These are phyloP conservation scores for Pichia sp. DNA, from an alignment of 1,139 yeast species.

Conservation along the genomic window DNA sequence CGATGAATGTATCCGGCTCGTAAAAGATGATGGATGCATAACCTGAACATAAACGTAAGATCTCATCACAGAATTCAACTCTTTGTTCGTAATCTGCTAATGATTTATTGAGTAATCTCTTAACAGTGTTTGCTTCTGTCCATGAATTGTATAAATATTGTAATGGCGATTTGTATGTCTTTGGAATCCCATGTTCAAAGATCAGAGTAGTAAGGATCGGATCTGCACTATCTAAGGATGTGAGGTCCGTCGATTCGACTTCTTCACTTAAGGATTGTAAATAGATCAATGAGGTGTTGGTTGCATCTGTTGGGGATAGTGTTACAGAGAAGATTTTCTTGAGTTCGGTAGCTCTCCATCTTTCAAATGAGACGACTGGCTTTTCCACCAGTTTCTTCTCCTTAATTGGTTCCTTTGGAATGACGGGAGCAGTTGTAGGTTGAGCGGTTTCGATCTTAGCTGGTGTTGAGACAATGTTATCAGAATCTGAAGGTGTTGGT, in stretches of 20 bases:
- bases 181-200: conserved; percentile 48
- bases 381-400: neutral
- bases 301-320: conserved; percentile 22
- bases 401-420: neutral
- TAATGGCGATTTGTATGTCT: conserved; percentile 36
- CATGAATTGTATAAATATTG: conserved; percentile 48
- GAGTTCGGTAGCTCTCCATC: conserved; percentile 36
- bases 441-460: neutral
- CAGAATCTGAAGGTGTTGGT: neutral
- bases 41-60: conserved; percentile 55
- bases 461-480: neutral
- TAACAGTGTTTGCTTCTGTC: conserved; percentile 38
- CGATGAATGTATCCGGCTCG: conserved; percentile 62
- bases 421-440: neutral
- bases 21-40: conserved; percentile 73
- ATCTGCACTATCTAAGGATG: conserved; percentile 35
- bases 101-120: conserved; percentile 39
- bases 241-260: conserved; percentile 14
- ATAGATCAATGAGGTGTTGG: conserved; percentile 28
- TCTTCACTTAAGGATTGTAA: conserved; percentile 40
- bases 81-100: conserved; percentile 36
- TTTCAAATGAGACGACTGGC: conserved; percentile 17
- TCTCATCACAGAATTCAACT: conserved; percentile 43
- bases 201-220: conserved; percentile 53
- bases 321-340: conserved; percentile 45